Conservation (phyloP, 78 protist genomes). For the Dictyostelium intermedium region DNA sequence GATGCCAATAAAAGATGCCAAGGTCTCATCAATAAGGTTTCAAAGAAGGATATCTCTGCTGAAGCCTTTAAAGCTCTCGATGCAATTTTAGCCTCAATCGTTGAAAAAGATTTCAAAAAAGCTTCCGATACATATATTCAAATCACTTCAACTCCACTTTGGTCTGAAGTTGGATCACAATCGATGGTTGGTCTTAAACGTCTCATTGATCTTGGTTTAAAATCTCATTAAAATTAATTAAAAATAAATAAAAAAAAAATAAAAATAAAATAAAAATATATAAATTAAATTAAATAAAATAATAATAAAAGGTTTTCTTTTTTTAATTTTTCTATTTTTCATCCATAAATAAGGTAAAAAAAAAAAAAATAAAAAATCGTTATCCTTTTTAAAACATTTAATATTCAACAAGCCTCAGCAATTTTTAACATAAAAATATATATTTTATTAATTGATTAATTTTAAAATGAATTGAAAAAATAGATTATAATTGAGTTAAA, state of each 20-base stretch:
- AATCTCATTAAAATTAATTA: neutral
- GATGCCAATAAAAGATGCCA: slow-evolving; percentile 50
- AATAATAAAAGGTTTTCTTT: neutral
- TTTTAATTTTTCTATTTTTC: no score
- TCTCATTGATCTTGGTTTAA: slow-evolving; percentile 67
- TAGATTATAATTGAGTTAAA: no score
- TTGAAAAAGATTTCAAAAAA: slow-evolving; percentile 37
- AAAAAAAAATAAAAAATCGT: no score
- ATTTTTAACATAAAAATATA: no score
- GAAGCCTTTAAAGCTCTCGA: slow-evolving; percentile 45
- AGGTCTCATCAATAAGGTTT: slow-evolving; percentile 31
- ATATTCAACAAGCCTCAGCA: no score
- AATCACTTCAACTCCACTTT: slow-evolving; percentile 38
- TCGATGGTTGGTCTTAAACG: slow-evolving; percentile 77
- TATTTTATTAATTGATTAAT: no score
- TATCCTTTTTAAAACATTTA: no score
- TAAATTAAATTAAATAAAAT: neutral
- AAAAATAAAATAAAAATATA: neutral
- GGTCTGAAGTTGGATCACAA: slow-evolving; percentile 70
- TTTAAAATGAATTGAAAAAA: no score
- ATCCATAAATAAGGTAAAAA: no score
- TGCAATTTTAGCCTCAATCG: neutral
- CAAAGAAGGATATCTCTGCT: slow-evolving; percentile 35
- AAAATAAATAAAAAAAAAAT: neutral
- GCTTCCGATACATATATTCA: slow-evolving; percentile 47